Conservation (phyloP, 331 rosid genomes). For the Telfairia occidentalis region DNA sequence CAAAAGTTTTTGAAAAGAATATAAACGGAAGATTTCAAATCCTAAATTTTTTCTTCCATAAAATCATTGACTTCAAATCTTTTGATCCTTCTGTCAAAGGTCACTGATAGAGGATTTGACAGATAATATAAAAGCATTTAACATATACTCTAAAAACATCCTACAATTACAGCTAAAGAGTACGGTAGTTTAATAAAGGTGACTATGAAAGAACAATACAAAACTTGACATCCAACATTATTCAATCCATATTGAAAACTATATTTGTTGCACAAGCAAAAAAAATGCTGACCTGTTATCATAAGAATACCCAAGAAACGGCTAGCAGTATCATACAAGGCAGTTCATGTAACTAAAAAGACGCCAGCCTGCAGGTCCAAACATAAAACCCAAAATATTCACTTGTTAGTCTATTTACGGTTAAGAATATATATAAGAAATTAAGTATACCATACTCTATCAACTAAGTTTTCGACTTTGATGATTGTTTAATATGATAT, state of each 20-base stretch:
- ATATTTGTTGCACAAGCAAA: background rate
- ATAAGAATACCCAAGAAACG: background rate
- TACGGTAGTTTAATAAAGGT: background rate
- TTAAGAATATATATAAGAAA: background rate
- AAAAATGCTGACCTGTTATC: background rate
- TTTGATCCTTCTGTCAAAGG: too few species aligned
- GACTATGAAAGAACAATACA: background rate
- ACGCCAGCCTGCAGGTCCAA: constrained; percentile 20
- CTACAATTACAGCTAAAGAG: too few species aligned
- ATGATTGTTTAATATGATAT: background rate
- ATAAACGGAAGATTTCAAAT: too few species aligned
- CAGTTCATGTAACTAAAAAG: constrained; percentile 15
- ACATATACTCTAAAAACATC: too few species aligned
- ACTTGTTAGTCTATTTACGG: background rate
- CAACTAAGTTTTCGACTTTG: background rate
- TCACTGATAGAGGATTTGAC: too few species aligned
- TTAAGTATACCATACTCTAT: background rate
- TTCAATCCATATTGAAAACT: background rate
- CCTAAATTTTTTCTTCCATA: too few species aligned
- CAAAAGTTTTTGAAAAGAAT: too few species aligned
- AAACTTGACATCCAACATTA: background rate
- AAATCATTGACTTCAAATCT: too few species aligned
- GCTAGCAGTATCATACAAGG: background rate
- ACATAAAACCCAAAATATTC: background rate
- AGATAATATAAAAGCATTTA: too few species aligned